A percentile compares a stretch with the other conserved stretches of the same genome.
These are phyloP conservation scores for Tuber indicum DNA, from an alignment of 495 filamentous ascomycete species.

Conservation along the genomic window DNA sequence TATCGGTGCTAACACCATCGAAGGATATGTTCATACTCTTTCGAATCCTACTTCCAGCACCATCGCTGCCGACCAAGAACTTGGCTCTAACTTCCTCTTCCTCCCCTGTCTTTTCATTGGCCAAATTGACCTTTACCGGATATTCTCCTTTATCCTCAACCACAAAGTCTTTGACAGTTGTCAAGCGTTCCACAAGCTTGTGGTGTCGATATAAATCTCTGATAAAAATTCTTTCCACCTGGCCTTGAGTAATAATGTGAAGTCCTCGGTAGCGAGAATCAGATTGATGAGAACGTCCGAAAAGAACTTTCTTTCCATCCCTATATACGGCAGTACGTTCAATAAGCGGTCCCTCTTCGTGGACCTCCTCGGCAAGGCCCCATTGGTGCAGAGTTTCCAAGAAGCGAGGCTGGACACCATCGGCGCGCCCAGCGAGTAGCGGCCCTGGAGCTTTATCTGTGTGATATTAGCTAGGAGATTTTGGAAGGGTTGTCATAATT, in stretches of 20 bases:
- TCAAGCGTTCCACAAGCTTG: conserved; percentile 42
- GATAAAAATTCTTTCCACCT: conserved; percentile 44
- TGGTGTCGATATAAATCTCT: conserved; percentile 43
- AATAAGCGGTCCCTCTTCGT: conserved; percentile 45
- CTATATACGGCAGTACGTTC: conserved; percentile 44
- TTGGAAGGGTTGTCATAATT: neutral
- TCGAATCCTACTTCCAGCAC: conserved; percentile 42
- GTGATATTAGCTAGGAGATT: neutral
- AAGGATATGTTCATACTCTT: conserved; percentile 42
- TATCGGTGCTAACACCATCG: conserved; percentile 44
- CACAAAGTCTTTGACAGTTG: conserved; percentile 31
- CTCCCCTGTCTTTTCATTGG: conserved; percentile 33
- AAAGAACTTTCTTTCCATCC: conserved; percentile 41
- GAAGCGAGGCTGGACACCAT: conserved; percentile 44
- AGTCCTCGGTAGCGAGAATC: conserved; percentile 45
- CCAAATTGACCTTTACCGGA: conserved; percentile 27
- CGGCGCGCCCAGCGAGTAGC: conserved; percentile 40
- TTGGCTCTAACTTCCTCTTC: conserved; percentile 38
- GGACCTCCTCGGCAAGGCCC: conserved; percentile 43
- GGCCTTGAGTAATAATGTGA: conserved; percentile 45
- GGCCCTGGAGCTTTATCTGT: conserved; percentile 40
- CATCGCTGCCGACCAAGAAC: conserved; percentile 44
- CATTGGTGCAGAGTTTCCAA: conserved; percentile 42
- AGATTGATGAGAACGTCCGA: conserved; percentile 39
- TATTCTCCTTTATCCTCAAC: conserved; percentile 17